phyloP scores from a whole-genome alignment of 2,329 filamentous ascomycete species.

The Zalaria sp. region DNA sequence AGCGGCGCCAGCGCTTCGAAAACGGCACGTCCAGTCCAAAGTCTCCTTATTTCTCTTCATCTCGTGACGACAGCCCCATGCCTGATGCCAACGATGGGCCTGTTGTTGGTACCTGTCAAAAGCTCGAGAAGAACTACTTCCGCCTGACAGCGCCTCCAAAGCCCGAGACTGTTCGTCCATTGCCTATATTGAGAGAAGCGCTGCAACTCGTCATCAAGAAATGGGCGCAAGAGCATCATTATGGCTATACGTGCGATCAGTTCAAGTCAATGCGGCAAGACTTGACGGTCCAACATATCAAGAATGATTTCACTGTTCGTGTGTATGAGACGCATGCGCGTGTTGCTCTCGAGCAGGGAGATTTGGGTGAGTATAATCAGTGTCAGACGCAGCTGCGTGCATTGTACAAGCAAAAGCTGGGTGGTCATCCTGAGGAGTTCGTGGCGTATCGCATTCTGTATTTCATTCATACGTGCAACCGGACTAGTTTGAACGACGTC shows the following conservation, averaged over 20 bases:
- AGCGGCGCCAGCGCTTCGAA: slow-evolving; percentile 79
- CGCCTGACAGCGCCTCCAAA: slow-evolving; percentile 84
- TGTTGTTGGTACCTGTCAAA: slow-evolving; percentile 71
- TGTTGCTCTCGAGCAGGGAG: slow-evolving; percentile 94
- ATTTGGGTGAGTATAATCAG: slow-evolving; percentile 99
- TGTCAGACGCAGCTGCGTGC: slow-evolving; percentile 95
- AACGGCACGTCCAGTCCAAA: slow-evolving; percentile 36
- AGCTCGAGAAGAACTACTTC: slow-evolving; percentile 85
- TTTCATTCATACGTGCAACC: slow-evolving; percentile 98
- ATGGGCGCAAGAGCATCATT: slow-evolving; percentile 88
- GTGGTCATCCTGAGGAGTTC: slow-evolving; percentile 87
- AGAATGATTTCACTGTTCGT: slow-evolving; percentile 87
- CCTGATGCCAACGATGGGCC: slow-evolving; percentile 42
- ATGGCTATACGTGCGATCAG: slow-evolving; percentile 96
- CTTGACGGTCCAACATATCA: slow-evolving; percentile 92
- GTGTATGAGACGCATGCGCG: slow-evolving; percentile 97
- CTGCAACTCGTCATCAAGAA: slow-evolving; percentile 84
- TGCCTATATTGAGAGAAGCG: slow-evolving; percentile 66
- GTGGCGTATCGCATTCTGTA: slow-evolving; percentile 99
- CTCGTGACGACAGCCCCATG: slow-evolving; percentile 32
- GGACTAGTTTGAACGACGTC: slow-evolving; percentile 93
- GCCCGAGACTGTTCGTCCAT: slow-evolving; percentile 74
- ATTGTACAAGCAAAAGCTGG: slow-evolving; percentile 74
- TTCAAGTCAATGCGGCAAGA: slow-evolving; percentile 98
- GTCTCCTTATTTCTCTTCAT: slow-evolving; percentile 28